Conservation (phyloP, 2,329 filamentous ascomycete species). For the Fusarium bactridioides region DNA sequence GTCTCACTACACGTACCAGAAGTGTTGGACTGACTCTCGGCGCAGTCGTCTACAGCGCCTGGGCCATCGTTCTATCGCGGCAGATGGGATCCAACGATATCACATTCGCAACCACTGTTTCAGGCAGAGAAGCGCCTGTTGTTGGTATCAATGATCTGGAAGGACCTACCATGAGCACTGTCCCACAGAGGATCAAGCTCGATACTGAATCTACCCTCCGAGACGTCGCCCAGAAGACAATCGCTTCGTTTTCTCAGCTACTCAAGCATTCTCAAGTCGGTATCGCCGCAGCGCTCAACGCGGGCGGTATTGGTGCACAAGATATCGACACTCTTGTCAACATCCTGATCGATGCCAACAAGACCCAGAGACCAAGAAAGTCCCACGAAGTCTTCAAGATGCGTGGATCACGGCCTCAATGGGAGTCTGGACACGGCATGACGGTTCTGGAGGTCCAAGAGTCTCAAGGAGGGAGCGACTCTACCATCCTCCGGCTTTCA, state of each 20-base stretch:
- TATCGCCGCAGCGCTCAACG: slow-evolving; percentile 23
- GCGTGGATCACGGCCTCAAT: not conserved
- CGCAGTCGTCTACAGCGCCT: slow-evolving; percentile 24
- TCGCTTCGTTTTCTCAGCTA: not conserved
- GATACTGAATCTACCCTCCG: slow-evolving; percentile 35
- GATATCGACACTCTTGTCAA: slow-evolving; percentile 31
- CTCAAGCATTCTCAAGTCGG: slow-evolving; percentile 39
- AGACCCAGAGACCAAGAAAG: not conserved
- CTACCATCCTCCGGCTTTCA: not conserved
- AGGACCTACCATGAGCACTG: slow-evolving; percentile 25
- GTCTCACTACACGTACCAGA: not conserved
- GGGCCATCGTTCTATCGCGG: slow-evolving; percentile 16
- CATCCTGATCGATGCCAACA: not conserved
- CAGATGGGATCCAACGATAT: slow-evolving; percentile 10
- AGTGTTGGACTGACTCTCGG: slow-evolving; percentile 6
- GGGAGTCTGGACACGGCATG: not conserved
- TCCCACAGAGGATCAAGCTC: slow-evolving; percentile 37
- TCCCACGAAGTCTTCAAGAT: not conserved
- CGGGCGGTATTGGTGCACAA: not conserved
- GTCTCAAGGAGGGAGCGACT: not conserved
- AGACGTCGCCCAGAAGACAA: slow-evolving; percentile 4
- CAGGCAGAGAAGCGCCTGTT: slow-evolving; percentile 23
- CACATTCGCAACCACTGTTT: slow-evolving; percentile 25
- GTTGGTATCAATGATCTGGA: slow-evolving; percentile 5
- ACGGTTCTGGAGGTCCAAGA: slow-evolving; percentile 5